Evolutionary conservation across 805 yeast genomes (phyloP).

Genomic region (Candida dajiaensis): DNA sequence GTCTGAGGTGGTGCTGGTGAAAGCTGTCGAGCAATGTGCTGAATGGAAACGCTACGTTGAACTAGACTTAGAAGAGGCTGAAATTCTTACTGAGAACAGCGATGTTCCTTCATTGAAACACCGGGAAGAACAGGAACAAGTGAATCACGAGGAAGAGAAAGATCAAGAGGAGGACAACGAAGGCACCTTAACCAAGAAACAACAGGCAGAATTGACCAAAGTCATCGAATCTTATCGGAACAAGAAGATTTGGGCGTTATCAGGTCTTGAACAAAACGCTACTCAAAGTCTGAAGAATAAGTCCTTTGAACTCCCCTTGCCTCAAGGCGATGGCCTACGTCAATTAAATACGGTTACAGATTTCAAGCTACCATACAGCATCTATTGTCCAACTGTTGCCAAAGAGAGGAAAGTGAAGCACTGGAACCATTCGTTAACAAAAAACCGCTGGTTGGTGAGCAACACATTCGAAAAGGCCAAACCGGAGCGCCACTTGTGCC

Average conservation of each 20-base stretch:
- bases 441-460: slow-evolving; percentile 13
- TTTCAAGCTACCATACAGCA: slow-evolving; percentile 29
- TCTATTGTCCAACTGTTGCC: slow-evolving; percentile 27
- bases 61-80: slow-evolving; percentile 11
- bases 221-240: background rate
- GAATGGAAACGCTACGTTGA: slow-evolving; percentile 19
- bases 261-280: slow-evolving; percentile 18
- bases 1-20: slow-evolving; percentile 2
- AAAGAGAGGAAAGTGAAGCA: slow-evolving; percentile 19
- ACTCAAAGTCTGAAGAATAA: slow-evolving; percentile 1
- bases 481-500: slow-evolving; percentile 11
- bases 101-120: background rate
- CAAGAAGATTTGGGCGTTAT: slow-evolving; percentile 17
- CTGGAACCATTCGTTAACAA: slow-evolving; percentile 25
- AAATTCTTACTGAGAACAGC: slow-evolving; percentile 1
- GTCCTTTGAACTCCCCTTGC: slow-evolving; percentile 16
- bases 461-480: background rate
- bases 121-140: background rate
- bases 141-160: background rate
- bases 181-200: background rate
- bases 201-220: background rate
- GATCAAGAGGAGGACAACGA: background rate
- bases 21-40: slow-evolving; percentile 10
- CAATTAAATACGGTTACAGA: slow-evolving; percentile 7
- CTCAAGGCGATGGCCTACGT: slow-evolving; percentile 17